Evolutionary conservation across 73 alveolate genomes (phyloP).

Genomic region (Urostyla sp.): DNA sequence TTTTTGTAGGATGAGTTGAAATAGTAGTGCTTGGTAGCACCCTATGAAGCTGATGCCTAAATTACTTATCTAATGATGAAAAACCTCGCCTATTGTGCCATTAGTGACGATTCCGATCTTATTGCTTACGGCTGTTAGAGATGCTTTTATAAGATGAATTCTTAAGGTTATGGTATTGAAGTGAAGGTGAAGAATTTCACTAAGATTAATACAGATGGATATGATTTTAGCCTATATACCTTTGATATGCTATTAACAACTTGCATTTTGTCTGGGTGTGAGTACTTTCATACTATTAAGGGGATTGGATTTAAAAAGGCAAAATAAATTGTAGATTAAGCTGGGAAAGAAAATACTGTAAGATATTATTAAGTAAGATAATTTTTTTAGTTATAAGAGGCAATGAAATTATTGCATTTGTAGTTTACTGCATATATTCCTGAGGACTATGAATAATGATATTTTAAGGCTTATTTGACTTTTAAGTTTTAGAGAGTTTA

Average conservation of each 20-base stretch:
- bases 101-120: constrained; percentile 99
- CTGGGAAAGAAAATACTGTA: constrained; percentile 11
- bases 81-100: constrained; percentile 87
- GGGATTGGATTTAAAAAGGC: constrained; percentile 85
- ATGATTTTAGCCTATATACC: constrained; percentile 79
- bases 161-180: constrained; percentile 41
- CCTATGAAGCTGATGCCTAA: constrained; percentile 99
- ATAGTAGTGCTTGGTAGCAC: constrained; percentile 95
- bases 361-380: background rate
- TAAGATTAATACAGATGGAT: no score
- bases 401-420: constrained; percentile 54
- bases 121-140: constrained; percentile 93
- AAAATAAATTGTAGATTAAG: constrained; percentile 63
- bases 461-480: constrained; percentile 92
- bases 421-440: constrained; percentile 75
- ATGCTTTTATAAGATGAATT: constrained; percentile 89
- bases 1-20: constrained; percentile 50
- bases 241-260: constrained; percentile 82
- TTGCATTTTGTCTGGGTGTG: constrained; percentile 97
- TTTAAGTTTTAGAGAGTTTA: constrained; percentile 92
- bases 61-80: constrained; percentile 88
- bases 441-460: constrained; percentile 83
- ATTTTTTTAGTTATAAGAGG: constrained; percentile 44
- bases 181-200: no score
- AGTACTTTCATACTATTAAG: constrained; percentile 86